Evolutionary conservation across 805 yeast genomes (phyloP).

Genomic region (Nakazawaea peltata): DNA sequence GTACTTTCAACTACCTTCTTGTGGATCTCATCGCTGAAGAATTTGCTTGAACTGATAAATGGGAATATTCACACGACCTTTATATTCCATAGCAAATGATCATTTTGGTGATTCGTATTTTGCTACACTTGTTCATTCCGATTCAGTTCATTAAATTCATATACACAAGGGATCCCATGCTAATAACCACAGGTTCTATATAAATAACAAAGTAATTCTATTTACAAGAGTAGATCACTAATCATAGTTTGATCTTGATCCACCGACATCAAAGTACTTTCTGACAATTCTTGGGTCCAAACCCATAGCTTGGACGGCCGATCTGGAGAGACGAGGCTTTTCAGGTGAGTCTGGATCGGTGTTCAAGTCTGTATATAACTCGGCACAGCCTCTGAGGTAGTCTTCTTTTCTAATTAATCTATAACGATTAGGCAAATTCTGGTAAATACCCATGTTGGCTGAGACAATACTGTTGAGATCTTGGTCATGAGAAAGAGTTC

Average conservation of each 20-base stretch:
- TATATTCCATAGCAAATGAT: no score
- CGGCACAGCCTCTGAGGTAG: constrained; percentile 10
- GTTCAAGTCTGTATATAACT: constrained; percentile 10
- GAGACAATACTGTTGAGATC: constrained; percentile 27
- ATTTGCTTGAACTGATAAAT: no score
- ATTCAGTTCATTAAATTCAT: no score
- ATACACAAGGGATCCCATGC: no score
- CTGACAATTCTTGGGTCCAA: constrained; percentile 17
- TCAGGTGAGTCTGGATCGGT: constrained; percentile 9
- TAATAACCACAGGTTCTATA: no score
- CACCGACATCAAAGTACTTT: constrained; percentile 22
- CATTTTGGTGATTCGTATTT: no score
- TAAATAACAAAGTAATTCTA: no score
- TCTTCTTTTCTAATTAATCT: constrained; percentile 7
- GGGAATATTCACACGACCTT: no score
- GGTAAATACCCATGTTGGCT: constrained; percentile 14
- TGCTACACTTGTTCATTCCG: no score
- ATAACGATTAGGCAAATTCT: constrained; percentile 10
- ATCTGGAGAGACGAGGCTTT: constrained; percentile 13
- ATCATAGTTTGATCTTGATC: constrained; percentile 12
- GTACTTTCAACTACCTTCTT: no score
- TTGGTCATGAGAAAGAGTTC: constrained; percentile 20
- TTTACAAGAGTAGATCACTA: background rate
- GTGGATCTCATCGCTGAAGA: no score
- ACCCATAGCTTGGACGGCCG: constrained; percentile 19